Percentiles rank a stretch among this genome's conserved stretches.
Evolutionary conservation across 2,329 filamentous ascomycete genomes (phyloP).

Genomic region (Phoma sp.): DNA sequence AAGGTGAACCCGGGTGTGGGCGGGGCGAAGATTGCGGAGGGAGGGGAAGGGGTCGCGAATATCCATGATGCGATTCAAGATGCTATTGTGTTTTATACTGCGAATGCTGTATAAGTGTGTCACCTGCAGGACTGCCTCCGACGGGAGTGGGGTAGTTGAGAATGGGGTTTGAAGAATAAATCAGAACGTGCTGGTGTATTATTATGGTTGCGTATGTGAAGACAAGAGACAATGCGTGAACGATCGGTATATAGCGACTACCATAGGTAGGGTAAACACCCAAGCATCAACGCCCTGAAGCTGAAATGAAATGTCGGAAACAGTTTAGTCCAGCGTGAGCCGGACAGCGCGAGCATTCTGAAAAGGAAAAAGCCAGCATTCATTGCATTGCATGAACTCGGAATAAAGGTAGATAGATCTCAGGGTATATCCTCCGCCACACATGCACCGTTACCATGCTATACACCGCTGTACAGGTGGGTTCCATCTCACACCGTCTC

Average conservation of each 20-base stretch:
- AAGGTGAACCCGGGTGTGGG: constrained; percentile 16
- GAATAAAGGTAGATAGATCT: neutral
- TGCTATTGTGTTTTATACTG: constrained; percentile 20
- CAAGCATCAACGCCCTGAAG: neutral
- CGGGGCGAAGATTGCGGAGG: constrained; percentile 19
- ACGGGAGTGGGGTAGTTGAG: no score
- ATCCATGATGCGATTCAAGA: constrained; percentile 27
- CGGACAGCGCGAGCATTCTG: neutral
- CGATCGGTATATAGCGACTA: constrained; percentile 14
- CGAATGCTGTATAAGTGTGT: constrained; percentile 7
- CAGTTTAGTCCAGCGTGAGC: neutral
- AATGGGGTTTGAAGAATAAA: neutral
- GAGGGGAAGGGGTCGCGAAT: constrained; percentile 20
- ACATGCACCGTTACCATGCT: neutral
- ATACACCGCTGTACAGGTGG: neutral
- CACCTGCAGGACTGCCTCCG: no score
- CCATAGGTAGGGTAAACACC: constrained; percentile 14
- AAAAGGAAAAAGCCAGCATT: neutral
- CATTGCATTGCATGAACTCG: no score
- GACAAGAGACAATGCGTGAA: neutral
- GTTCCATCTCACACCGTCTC: neutral
- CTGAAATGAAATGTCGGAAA: neutral
- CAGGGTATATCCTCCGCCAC: constrained; percentile 10
- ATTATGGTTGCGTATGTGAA: neutral
- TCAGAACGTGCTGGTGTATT: neutral